A percentile compares a stretch with the other conserved stretches of the same genome.
Evolutionary conservation across 768 basidiomycete genomes (phyloP).

Genomic region (Russula abietina): DNA sequence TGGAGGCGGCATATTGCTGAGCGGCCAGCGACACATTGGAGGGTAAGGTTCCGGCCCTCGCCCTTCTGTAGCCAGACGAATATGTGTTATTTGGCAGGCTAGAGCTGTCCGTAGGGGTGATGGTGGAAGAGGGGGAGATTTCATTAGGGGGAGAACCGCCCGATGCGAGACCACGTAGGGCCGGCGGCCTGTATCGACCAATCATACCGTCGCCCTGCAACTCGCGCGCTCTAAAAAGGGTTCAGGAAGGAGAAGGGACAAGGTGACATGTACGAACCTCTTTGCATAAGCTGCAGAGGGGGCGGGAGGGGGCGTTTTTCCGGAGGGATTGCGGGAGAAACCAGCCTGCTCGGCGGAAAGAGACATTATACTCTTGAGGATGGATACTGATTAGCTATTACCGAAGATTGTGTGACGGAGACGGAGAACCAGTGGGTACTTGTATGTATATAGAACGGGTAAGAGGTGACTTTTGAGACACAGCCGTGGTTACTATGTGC

Average conservation of each 20-base stretch:
- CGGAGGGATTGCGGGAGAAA: constrained; percentile 78
- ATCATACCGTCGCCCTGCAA: constrained; percentile 72
- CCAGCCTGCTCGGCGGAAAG: constrained; percentile 81
- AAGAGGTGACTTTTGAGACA: constrained; percentile 31
- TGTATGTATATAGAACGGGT: constrained; percentile 31
- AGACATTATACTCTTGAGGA: constrained; percentile 78
- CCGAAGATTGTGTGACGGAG: constrained; percentile 32
- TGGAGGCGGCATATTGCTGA: constrained; percentile 69
- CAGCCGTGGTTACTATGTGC: constrained; percentile 39
- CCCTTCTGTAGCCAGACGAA: constrained; percentile 85
- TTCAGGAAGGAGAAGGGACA: constrained; percentile 23
- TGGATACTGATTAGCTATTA: constrained; percentile 81
- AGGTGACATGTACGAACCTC: constrained; percentile 45
- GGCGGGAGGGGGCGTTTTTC: constrained; percentile 86
- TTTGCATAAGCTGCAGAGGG: constrained; percentile 87
- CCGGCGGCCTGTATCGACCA: constrained; percentile 73
- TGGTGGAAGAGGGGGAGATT: constrained; percentile 46
- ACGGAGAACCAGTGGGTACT: constrained; percentile 18
- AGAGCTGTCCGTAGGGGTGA: constrained; percentile 50
- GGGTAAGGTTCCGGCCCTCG: constrained; percentile 95
- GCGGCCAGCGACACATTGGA: constrained; percentile 89
- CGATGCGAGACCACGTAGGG: constrained; percentile 60
- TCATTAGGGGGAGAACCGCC: constrained; percentile 73
- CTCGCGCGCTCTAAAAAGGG: constrained; percentile 67
- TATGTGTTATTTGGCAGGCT: constrained; percentile 66